Conservation (phyloP, 2,329 filamentous ascomycete genomes). For the Exophiala spinifera region DNA sequence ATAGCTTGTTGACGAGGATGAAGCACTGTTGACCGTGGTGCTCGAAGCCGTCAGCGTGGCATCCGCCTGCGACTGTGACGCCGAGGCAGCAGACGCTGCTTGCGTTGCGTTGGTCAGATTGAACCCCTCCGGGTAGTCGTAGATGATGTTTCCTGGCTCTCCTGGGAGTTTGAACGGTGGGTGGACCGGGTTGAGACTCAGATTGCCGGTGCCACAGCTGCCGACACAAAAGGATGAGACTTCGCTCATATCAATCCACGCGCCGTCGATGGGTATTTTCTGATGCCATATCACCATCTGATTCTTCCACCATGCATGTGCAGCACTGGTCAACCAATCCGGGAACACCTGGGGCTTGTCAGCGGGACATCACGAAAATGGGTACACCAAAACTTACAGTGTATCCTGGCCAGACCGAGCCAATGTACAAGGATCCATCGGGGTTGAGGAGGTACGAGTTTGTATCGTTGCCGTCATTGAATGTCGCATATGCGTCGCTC, state of each 20-base stretch:
- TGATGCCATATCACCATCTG: conserved; percentile 52
- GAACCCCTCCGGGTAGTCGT: conserved; percentile 67
- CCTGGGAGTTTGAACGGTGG: conserved; percentile 64
- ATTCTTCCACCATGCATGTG: conserved; percentile 59
- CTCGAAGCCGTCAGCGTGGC: conserved; percentile 36
- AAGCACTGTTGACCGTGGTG: conserved; percentile 30
- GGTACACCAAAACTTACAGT: conserved; percentile 34
- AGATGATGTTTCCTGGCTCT: conserved; percentile 58
- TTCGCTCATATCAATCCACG: conserved; percentile 63
- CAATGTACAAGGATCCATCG: conserved; percentile 54
- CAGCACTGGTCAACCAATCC: conserved; percentile 59
- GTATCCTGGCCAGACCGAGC: conserved; percentile 57
- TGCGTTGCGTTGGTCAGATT: conserved; percentile 66
- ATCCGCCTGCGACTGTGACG: conserved; percentile 51
- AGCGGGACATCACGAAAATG: conserved; percentile 27
- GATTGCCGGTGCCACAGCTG: conserved; percentile 64
- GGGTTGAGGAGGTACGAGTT: conserved; percentile 53
- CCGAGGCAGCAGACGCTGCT: conserved; percentile 57
- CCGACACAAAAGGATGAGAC: conserved; percentile 66
- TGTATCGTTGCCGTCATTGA: conserved; percentile 49
- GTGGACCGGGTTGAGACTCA: conserved; percentile 66
- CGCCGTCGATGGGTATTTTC: conserved; percentile 52
- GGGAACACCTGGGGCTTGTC: conserved; percentile 44
- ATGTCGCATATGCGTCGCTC: conserved; percentile 59
- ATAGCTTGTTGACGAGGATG: conserved; percentile 43